Evolutionary conservation across 2,329 filamentous ascomycete genomes (phyloP).

Genomic region (Alternaria hordeiaustralica): DNA sequence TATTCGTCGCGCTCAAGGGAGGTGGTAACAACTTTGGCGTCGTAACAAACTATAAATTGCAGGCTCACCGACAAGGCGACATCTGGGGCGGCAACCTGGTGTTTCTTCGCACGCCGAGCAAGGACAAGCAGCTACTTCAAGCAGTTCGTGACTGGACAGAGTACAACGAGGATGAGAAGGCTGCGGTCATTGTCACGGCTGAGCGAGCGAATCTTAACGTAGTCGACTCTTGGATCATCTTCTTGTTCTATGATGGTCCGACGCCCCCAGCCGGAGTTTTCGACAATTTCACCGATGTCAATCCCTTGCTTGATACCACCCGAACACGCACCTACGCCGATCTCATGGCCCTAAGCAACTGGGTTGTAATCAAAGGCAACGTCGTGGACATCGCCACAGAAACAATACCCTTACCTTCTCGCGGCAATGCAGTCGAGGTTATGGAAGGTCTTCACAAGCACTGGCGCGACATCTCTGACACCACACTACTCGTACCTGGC

Average conservation of each 20-base stretch:
- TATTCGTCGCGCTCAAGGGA: conserved; percentile 49
- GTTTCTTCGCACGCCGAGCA: conserved; percentile 47
- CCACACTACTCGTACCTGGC: conserved; percentile 35
- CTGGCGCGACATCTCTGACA: conserved; percentile 38
- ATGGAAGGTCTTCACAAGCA: conserved; percentile 38
- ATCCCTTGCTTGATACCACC: conserved; percentile 53
- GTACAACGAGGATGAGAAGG: conserved; percentile 54
- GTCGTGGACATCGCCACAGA: conserved; percentile 46
- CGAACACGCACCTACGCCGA: conserved; percentile 58
- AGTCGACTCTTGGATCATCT: conserved; percentile 42
- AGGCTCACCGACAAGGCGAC: conserved; percentile 29
- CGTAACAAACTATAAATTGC: conserved; percentile 41
- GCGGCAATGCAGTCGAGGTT: conserved; percentile 28
- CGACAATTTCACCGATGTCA: conserved; percentile 61
- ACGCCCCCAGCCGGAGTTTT: conserved; percentile 60
- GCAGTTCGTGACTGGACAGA: conserved; percentile 63
- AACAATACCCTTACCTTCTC: conserved; percentile 39
- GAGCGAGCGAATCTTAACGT: conserved; percentile 36
- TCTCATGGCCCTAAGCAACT: conserved; percentile 56
- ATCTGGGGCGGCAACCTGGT: conserved; percentile 59
- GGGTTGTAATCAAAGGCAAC: conserved; percentile 41
- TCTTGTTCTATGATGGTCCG: conserved; percentile 46
- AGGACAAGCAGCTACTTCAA: conserved; percentile 51
- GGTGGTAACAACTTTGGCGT: conserved; percentile 51
- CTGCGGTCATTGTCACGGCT: conserved; percentile 41